A percentile compares a stretch with the other conserved stretches of the same genome.
phyloP scores from a whole-genome alignment of 2,329 filamentous ascomycete species.

The Penicillium sclerotiorum region DNA sequence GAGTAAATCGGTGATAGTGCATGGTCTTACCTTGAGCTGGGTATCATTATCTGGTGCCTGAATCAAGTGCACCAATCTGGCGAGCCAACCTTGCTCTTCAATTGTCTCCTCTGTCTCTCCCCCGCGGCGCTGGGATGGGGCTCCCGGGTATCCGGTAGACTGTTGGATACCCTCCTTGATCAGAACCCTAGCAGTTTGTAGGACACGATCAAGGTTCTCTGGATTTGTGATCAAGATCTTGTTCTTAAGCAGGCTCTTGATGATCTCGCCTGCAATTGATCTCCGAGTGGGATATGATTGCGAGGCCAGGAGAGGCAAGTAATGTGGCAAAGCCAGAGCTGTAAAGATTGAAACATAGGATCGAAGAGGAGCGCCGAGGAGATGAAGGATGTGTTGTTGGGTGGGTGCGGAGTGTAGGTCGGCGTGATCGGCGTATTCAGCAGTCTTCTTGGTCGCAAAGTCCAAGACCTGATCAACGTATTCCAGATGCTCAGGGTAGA shows the following conservation, averaged over 20 bases:
- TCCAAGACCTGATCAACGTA: constrained; percentile 93
- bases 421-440: constrained; percentile 89
- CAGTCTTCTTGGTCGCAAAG: constrained; percentile 83
- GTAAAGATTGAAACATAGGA: constrained; percentile 94
- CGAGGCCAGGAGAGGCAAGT: constrained; percentile 83
- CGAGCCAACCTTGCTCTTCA: constrained; percentile 97
- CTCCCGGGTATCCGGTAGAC: constrained; percentile 80
- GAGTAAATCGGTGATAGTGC: constrained; percentile 3
- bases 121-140: constrained; percentile 70
- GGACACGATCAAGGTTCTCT: constrained; percentile 81
- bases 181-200: constrained; percentile 85
- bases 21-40: constrained; percentile 70
- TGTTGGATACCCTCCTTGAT: constrained; percentile 90
- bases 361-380: constrained; percentile 87
- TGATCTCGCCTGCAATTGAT: constrained; percentile 87
- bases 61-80: constrained; percentile 86
- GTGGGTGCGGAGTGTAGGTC: constrained; percentile 86
- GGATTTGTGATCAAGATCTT: constrained; percentile 76
- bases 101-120: constrained; percentile 95
- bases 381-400: constrained; percentile 84
- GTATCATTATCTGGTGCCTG: constrained; percentile 84
- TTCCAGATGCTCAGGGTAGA: constrained; percentile 89
- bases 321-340: constrained; percentile 88
- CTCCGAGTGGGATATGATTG: constrained; percentile 92
- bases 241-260: constrained; percentile 78